Base-by-base conservation (phyloP, 352 stramenopile genomes). In the Phytophthora tentaculata region DNA sequence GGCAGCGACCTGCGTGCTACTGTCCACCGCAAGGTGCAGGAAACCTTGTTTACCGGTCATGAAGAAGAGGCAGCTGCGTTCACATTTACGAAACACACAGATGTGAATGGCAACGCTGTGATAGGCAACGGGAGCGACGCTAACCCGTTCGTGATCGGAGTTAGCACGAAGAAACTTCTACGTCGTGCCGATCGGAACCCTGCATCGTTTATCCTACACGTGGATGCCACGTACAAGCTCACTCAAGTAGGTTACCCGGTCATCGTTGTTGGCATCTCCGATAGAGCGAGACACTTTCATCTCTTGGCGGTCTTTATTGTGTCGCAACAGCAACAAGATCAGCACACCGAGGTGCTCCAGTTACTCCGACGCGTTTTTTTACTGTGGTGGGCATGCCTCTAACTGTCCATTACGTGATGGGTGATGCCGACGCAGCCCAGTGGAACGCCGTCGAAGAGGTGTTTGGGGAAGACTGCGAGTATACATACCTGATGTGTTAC, bases 171-270 rank as follows among this genome's bases (percentile, higher is more conserved):
- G 26, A 61, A 59, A 19, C 56, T 71, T 14, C 35, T 71, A 4
- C 26, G 53, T 6, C 47, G 32, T 10, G 45, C 28, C 1, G 52
- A 68, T 16, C 52, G 53, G 16, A n/a, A 48, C n/a, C 17, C 41
- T 14, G 41, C 41, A 13, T 48, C 0, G 5, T 48, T 48, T 13
- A 48, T 48, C 17, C n/a, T 48, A 12, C 41, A 80, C 26, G n/a
- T 74, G 1, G 64, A 80, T 28, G 68, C 64, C 0, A 77, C 73
- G 8, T 80, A 67, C 60, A 77, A 80, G 58, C 35, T 69, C 1
- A 74, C 64, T 0, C 56, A 70, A 28, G 60, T 50, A 1, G 44
- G 57, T 5, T 77, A 71, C 39, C 54, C 68, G 1, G 64, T 71
- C 0, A 44, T 77, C 3, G 59, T 74, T 2, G 48, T 73, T 29